Evolutionary conservation across 345 rosid species (phyloP).

Genomic region (Salix udensis): DNA sequence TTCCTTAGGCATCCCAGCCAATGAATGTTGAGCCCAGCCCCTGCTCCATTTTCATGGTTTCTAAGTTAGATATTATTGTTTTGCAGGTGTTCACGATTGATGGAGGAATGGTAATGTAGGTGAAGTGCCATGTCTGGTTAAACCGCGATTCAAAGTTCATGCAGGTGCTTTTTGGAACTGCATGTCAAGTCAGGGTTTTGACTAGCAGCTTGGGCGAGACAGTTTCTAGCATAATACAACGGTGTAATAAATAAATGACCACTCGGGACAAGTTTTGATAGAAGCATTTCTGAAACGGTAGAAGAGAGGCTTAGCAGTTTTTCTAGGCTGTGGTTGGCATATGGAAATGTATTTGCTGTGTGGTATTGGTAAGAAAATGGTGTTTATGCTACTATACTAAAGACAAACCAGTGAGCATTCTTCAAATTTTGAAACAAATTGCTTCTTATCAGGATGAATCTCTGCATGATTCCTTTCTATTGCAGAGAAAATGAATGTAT

Average conservation of each 20-base stretch:
- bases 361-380: neutral
- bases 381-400: neutral
- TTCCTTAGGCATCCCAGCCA: neutral
- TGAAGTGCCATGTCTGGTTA: neutral
- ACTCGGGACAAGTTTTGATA: constrained; percentile 5
- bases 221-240: constrained; percentile 10
- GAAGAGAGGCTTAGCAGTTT: neutral
- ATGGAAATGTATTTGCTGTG: neutral
- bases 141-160: neutral
- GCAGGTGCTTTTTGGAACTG: neutral
- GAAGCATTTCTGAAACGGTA: constrained; percentile 5
- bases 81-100: constrained; percentile 83
- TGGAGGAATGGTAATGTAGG: constrained; percentile 93
- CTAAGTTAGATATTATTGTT: constrained; percentile 6
- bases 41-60: neutral
- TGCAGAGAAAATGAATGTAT: too few relatives aligned
- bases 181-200: neutral
- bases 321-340: neutral
- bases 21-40: neutral
- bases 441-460: too few relatives aligned
- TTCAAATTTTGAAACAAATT: neutral
- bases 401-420: neutral
- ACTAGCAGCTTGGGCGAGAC: neutral
- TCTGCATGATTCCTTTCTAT: too few relatives aligned
- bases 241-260: constrained; percentile 23